These are phyloP conservation scores for Pseudonitzschia multiseries DNA, from an alignment of 108 stramenopile genomes.

Conservation along the genomic window DNA sequence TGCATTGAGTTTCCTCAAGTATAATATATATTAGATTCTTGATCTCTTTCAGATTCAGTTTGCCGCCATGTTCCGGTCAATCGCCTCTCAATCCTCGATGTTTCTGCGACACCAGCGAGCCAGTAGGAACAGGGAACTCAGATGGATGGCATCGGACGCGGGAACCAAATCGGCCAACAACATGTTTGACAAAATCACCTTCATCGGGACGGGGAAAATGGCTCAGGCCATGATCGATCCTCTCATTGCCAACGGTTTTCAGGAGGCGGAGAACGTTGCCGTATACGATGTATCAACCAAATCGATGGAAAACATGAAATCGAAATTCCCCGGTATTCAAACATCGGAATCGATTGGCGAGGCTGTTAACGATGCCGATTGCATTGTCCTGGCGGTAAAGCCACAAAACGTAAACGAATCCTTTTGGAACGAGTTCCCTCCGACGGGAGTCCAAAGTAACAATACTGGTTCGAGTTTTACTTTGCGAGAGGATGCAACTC, in stretches of 20 bases:
- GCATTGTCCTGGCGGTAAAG: conserved; percentile 87
- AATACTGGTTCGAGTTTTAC: background rate
- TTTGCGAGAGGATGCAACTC: conserved; percentile 50
- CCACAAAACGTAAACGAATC: conserved; percentile 81
- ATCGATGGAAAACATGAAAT: conserved; percentile 41
- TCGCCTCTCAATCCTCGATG: background rate
- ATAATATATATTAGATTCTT: no score
- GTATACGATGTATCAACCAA: conserved; percentile 66
- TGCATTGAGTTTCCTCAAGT: no score
- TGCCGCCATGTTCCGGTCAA: conserved; percentile 1
- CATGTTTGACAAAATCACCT: conserved; percentile 68
- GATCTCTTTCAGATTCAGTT: background rate
- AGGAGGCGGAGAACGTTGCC: conserved; percentile 56
- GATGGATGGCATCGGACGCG: conserved; percentile 24
- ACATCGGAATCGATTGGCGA: conserved; percentile 54
- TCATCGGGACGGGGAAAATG: conserved; percentile 95
- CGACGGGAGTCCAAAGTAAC: conserved; percentile 19
- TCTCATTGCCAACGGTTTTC: conserved; percentile 60
- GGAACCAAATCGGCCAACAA: background rate
- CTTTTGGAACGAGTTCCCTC: conserved; percentile 38
- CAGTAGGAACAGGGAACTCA: background rate
- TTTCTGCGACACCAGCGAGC: background rate
- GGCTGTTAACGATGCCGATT: conserved; percentile 56
- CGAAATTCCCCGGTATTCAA: conserved; percentile 44
- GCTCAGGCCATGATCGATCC: conserved; percentile 88